These are phyloP conservation scores for Suillus luteus DNA, from an alignment of 768 basidiomycete species.

Conservation along the genomic window DNA sequence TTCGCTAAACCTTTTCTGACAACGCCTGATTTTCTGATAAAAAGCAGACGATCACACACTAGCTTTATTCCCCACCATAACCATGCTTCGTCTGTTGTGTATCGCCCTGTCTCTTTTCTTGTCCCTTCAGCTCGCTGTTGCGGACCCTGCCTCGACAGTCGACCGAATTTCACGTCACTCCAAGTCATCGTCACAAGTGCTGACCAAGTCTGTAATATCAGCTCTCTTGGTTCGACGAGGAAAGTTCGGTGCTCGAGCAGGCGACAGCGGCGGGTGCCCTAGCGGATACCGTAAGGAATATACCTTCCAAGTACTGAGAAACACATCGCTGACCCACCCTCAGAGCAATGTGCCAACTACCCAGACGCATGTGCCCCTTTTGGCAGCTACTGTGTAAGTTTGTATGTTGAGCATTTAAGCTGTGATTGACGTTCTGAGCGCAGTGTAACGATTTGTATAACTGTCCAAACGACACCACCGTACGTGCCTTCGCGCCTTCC, in stretches of 20 bases:
- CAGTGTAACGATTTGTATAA: conserved; percentile 16
- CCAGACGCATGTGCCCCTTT: conserved; percentile 20
- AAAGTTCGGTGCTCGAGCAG: background rate
- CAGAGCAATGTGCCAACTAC: conserved; percentile 19
- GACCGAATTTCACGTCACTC: background rate
- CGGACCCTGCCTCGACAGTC: background rate
- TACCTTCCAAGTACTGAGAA: background rate
- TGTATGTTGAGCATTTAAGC: no score
- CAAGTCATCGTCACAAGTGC: background rate
- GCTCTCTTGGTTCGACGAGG: conserved; percentile 6
- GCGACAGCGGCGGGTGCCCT: background rate
- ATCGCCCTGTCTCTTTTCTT: background rate
- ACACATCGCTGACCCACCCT: background rate
- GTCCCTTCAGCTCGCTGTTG: conserved; percentile 1
- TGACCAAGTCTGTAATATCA: background rate
- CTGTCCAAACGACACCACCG: conserved; percentile 22
- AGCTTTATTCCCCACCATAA: background rate
- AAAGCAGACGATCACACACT: background rate
- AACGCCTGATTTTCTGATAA: background rate
- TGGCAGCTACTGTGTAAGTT: conserved; percentile 25
- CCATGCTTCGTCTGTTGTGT: conserved; percentile 1
- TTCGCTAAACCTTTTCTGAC: background rate
- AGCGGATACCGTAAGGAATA: background rate
- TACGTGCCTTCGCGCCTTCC: conserved; percentile 9
- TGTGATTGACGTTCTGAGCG: background rate